Base-by-base conservation (phyloP, 805 yeast genomes). In the Saccharomycopsis sp. region DNA sequence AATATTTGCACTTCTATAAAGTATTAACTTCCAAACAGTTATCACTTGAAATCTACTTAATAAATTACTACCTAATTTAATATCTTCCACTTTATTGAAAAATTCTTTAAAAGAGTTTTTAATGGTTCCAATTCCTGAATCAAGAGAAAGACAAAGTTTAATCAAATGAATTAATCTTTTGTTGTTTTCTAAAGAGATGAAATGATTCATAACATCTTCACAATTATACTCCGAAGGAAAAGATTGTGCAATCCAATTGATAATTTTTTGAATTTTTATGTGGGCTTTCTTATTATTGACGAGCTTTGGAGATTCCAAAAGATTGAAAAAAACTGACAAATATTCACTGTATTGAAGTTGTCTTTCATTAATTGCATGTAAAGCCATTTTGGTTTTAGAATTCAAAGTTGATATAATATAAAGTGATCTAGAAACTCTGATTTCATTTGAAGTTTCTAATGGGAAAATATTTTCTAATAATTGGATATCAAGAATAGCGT, bases 321-420 rank as follows among this genome's bases (percentile, higher is more conserved):
- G 59, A 13, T 65, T 66, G 10, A 80, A 42, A 40, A 70, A 67
- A 42, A 71, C 71, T 1, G 49, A 45, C 5, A 84, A 40, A 1
- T 73, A 84, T 2, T 61, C 55, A 2, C 81, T 60, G 21, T 73
- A 56, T 48, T 78, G 79, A 36, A 69, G 66, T 53, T 86, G 95
- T 37, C 95, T 67, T 50, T 67, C 72, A 37, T 73, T 69, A 28
- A 84, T 71, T 0, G 95, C 89, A 44, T 65, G 58, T 49, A 86
- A 79, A 0, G 94, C 73, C 19, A 71, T 64, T 46, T 66, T 66
- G 0, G 88, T 70, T 47, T 74, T 77, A 1, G 67, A 67, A 37
- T 76, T 72, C 20, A 87, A 62, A 27, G 56, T 59, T 1, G 60
- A 50, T 38, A 73, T 59, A 1, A 83, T 63, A 2, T 55, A 57